Percentiles rank a stretch among this genome's conserved stretches.
Evolutionary conservation across 2,329 filamentous ascomycete species (phyloP).

Genomic region (Hymenoscyphus linearis): DNA sequence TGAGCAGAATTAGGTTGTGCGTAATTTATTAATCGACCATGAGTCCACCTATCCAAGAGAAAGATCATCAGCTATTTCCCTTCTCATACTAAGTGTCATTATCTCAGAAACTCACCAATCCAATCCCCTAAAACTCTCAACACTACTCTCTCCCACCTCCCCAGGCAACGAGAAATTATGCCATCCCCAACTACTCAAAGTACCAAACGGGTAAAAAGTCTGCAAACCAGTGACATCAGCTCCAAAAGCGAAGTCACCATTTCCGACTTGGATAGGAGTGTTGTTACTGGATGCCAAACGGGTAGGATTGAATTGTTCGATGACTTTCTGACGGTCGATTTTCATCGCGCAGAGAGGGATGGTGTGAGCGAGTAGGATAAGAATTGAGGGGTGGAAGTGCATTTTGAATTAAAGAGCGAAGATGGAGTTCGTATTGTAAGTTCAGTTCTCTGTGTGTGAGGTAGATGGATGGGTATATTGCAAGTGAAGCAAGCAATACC

Average conservation of each 20-base stretch:
- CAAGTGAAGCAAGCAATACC: not conserved
- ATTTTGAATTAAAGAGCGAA: not conserved
- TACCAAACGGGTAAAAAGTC: conserved; percentile 39
- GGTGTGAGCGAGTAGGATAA: no score
- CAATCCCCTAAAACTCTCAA: conserved; percentile 36
- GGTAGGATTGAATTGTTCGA: conserved; percentile 22
- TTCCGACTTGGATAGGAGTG: conserved; percentile 38
- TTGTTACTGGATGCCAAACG: conserved; percentile 29
- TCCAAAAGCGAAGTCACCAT: conserved; percentile 44
- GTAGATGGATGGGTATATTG: not conserved
- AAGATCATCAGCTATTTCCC: conserved; percentile 5
- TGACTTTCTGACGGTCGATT: no score
- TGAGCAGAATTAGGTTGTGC: conserved; percentile 38
- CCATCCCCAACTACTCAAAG: conserved; percentile 41
- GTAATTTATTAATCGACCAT: conserved; percentile 40
- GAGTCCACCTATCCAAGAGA: conserved; percentile 37
- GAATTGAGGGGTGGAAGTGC: no score
- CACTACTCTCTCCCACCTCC: conserved; percentile 30
- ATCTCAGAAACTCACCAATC: conserved; percentile 34
- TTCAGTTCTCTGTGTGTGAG: no score
- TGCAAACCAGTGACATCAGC: conserved; percentile 42
- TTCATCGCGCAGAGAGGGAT: no score
- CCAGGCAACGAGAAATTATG: conserved; percentile 41
- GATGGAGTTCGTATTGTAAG: no score
- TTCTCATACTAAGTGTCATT: no score